Evolutionary conservation across 352 stramenopile genomes (phyloP).

Genomic region (Thalassiosira oceanica): DNA sequence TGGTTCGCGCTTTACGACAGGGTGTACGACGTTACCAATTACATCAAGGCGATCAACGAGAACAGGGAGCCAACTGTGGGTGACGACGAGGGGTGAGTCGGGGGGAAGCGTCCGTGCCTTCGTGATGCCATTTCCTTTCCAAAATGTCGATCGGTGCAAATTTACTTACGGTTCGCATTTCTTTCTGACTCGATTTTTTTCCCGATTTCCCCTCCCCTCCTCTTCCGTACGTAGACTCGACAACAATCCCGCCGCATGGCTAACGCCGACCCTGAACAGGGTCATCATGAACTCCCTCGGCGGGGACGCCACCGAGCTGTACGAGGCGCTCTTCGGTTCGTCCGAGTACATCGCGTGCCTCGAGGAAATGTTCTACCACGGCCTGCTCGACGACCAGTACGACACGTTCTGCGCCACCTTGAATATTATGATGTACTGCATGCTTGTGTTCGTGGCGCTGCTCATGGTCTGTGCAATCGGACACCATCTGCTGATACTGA

Average conservation of each 20-base stretch:
- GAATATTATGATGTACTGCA: slow-evolving; percentile 57
- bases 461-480: too few species aligned
- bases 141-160: too few species aligned
- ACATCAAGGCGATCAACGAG: slow-evolving; percentile 46
- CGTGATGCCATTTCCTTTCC: too few species aligned
- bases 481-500: too few species aligned
- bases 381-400: slow-evolving; percentile 39
- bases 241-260: slow-evolving; percentile 43
- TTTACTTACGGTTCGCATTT: too few species aligned
- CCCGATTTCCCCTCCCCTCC: too few species aligned
- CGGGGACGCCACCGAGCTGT: slow-evolving; percentile 55
- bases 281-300: slow-evolving; percentile 60
- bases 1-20: slow-evolving; percentile 54
- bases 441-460: slow-evolving; percentile 48
- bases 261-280: slow-evolving; percentile 49
- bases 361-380: slow-evolving; percentile 59
- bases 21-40: slow-evolving; percentile 61
- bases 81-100: slow-evolving; percentile 12
- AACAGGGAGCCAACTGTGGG: slow-evolving; percentile 35
- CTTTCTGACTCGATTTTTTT: too few species aligned
- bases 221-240: too few species aligned
- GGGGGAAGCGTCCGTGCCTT: too few species aligned
- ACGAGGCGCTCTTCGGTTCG: slow-evolving; percentile 54
- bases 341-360: slow-evolving; percentile 58
- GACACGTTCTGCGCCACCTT: slow-evolving; percentile 39